Base-by-base conservation (phyloP, 805 yeast species). In the Saccharomyces paradoxus region DNA sequence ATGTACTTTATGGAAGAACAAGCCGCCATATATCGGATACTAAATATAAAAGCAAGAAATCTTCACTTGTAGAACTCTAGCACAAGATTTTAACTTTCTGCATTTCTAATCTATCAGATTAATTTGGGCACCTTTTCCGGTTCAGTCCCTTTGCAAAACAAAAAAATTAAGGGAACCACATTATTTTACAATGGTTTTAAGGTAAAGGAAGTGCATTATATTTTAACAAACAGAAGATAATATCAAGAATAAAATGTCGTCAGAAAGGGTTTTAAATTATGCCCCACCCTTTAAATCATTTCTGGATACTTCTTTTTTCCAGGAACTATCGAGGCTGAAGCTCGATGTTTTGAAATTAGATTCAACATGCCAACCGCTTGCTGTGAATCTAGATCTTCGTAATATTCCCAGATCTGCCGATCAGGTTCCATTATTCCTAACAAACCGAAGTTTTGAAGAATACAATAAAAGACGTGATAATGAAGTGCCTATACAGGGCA, bases 221-320 rank as follows among this genome's bases (percentile, higher is more conserved):
- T 3, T 17, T 14, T 24, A 17, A 17, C 17, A 17, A 17, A 17
- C 3, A 17, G 22, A 37, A 9, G 44, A 17, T n/a, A 17, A 37
- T 7, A 37, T 7, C 24, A 37, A 17, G 24, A 37, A 37, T 17
- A 1, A 37, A 37, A 37, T 37, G 44, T 37, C 44, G 12, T 37
- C 44, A 17, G 44, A 37, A 17, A 37, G 12, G 24, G 44, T 37
- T 8, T 37, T 37, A 17, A 70, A 66, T 47, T 72, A 61, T 57
- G 62, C 69, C 0, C 51, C 78, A 1, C 78, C 87, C 0, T 68
- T 83, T 22, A 83, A 80, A 55, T 84, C 96, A 2, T 87, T 86
- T 67, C 83, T 87, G 24, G 97, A 92, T 63, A 82, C 96, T 0
- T 81, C 96, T 0, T 94, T 94, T 69, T 94, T 92, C 73, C 84